These are phyloP conservation scores for Hypoxylon rubiginosum DNA, from an alignment of 2,329 filamentous ascomycete species.

Conservation along the genomic window DNA sequence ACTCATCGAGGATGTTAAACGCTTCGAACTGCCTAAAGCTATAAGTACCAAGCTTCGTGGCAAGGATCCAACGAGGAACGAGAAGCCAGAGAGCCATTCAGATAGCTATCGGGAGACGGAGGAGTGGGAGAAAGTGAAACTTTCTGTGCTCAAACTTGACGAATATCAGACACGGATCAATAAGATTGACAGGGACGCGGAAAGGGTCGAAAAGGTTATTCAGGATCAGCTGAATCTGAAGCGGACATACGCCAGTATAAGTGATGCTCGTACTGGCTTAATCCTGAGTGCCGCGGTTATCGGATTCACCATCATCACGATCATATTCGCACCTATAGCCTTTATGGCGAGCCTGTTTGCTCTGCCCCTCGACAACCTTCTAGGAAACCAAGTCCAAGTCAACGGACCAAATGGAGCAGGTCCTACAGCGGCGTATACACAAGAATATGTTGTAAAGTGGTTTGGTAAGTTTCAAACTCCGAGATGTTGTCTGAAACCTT, in stretches of 20 bases:
- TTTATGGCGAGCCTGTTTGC: slow-evolving; percentile 28
- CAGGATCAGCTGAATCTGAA: slow-evolving; percentile 28
- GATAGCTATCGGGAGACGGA: no score
- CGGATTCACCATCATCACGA: slow-evolving; percentile 30
- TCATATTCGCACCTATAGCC: slow-evolving; percentile 30
- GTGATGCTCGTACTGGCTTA: slow-evolving; percentile 13
- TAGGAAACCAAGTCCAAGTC: no score
- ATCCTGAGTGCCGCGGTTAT: slow-evolving; percentile 21
- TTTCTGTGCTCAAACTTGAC: not conserved
- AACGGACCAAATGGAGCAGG: no score
- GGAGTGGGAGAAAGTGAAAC: not conserved
- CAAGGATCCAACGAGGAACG: no score
- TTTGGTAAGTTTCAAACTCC: no score
- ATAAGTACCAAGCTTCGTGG: not conserved
- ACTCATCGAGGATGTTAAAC: slow-evolving; percentile 10
- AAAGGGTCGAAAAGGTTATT: slow-evolving; percentile 25
- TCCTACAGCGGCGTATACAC: no score
- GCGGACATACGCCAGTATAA: slow-evolving; percentile 20
- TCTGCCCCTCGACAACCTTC: slow-evolving; percentile 16
- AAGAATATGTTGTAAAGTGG: no score
- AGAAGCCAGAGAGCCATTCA: no score
- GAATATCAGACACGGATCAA: not conserved
- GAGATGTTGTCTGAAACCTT: no score
- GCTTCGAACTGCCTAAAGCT: no score
- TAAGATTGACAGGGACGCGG: slow-evolving; percentile 27